Base-by-base conservation (phyloP, 495 filamentous ascomycete genomes). In the Hypoxylon cercidicola region DNA sequence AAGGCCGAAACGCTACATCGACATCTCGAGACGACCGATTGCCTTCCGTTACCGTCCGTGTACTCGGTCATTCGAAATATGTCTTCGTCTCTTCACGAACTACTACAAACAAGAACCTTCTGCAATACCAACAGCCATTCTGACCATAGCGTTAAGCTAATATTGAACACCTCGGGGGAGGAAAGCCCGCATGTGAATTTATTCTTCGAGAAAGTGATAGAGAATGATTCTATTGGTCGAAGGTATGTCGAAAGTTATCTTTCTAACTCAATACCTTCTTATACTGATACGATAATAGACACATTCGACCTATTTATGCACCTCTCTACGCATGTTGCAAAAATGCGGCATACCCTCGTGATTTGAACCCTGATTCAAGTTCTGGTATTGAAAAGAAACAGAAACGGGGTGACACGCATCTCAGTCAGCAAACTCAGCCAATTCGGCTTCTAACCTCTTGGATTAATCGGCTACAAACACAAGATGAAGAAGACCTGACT, bases 301-400 rank as follows among this genome's bases (percentile, higher is more conserved):
- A 7, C 1, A 19, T 53, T 7, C 18, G 45, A 19, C 48, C 57
- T 15, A 43, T 53, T 13, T 25, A 45, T 10, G 48, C 57, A 19
- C 48, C 57, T 15, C 34, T 53, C 19, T 25, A 45, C 8, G 48
- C 57, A 6, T 51, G 47, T 21, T 60, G 23, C 23, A 51, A 45
- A 9, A 13, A 28, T 43, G 4, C 19, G 7, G 21, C n/a, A 25
- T 10, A 39, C 48, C 16, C 46, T 18, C 1, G 7, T 1, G n/a
- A 9, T 13, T 23, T 23, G 19, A 37, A 28, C 10, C 15, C 25
- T 1, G 11, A 37, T 25, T 4, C 25, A 16, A 18, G 4, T 15
- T 25, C 10, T 5, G 21, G 18, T 3, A 16, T 13, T 15, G 21
- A 12, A n/a, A 20, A 48, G 39, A 19, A 4, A 16, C 12, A 37